Evolutionary conservation across 1,139 yeast genomes (phyloP).

Genomic region (Schwanniomyces etchellsii): DNA sequence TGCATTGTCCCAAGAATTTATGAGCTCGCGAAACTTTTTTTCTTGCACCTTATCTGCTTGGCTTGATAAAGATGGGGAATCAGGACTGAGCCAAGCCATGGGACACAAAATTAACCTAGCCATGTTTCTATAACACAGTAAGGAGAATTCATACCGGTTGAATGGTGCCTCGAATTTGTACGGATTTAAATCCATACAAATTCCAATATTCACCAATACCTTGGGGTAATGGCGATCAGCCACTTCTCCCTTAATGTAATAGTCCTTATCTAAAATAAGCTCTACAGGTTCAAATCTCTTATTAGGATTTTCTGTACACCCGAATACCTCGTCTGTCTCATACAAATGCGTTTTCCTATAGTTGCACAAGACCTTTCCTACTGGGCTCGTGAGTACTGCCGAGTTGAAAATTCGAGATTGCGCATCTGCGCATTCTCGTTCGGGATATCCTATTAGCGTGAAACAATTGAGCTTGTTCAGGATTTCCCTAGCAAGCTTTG

Average conservation of each 20-base stretch:
- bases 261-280: constrained; percentile 26
- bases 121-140: constrained; percentile 41
- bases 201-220: constrained; percentile 58
- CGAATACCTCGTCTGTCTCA: constrained; percentile 79
- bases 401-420: constrained; percentile 55
- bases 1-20: constrained; percentile 1
- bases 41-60: constrained; percentile 7
- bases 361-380: constrained; percentile 56
- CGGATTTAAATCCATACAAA: constrained; percentile 95
- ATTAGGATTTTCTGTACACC: constrained; percentile 63
- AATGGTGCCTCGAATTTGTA: constrained; percentile 80
- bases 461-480: constrained; percentile 53
- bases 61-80: constrained; percentile 35
- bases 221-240: constrained; percentile 6
- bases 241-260: constrained; percentile 10
- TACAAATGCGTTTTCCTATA: constrained; percentile 78
- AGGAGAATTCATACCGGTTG: constrained; percentile 65
- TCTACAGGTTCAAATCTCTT: constrained; percentile 41
- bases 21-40: constrained; percentile 2
- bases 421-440: constrained; percentile 17
- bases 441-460: constrained; percentile 84
- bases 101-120: constrained; percentile 65
- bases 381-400: constrained; percentile 57
- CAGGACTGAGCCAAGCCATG: constrained; percentile 79
- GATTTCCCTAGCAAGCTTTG: constrained; percentile 51